Evolutionary conservation across 441 rosid genomes (phyloP).

Genomic region (Corymbia calophylla): DNA sequence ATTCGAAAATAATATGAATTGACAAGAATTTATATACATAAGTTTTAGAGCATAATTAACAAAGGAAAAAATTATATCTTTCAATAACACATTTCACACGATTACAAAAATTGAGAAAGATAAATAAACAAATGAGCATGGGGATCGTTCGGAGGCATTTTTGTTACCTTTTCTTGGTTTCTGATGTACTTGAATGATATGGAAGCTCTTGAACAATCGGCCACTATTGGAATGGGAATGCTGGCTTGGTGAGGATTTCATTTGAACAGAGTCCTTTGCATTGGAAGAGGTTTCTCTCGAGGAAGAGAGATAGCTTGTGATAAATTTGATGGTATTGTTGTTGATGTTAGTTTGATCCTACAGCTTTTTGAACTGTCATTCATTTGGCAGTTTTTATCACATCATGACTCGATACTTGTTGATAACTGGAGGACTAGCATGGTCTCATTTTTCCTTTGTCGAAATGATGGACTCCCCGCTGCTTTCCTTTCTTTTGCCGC

Average conservation of each 20-base stretch:
- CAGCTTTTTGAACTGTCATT: background rate
- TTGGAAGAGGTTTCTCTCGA: background rate
- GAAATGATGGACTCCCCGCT: background rate
- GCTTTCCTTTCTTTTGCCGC: background rate
- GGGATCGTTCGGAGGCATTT: background rate
- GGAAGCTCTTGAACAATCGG: background rate
- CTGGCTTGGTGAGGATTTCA: background rate
- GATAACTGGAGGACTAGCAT: background rate
- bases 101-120: too few relatives aligned
- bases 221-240: background rate
- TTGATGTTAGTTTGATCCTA: background rate
- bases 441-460: background rate
- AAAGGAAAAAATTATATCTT: too few relatives aligned
- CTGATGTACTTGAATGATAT: background rate
- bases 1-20: too few relatives aligned
- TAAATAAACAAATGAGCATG: background rate
- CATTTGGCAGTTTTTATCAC: background rate
- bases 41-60: too few relatives aligned
- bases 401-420: background rate
- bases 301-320: background rate
- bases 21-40: too few relatives aligned
- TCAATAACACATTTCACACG: too few relatives aligned
- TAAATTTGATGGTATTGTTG: background rate
- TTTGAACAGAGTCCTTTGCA: background rate
- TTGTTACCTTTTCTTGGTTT: background rate